Evolutionary conservation across 23 red algal species (phyloP).

Genomic region (Porphyridium purpureum): DNA sequence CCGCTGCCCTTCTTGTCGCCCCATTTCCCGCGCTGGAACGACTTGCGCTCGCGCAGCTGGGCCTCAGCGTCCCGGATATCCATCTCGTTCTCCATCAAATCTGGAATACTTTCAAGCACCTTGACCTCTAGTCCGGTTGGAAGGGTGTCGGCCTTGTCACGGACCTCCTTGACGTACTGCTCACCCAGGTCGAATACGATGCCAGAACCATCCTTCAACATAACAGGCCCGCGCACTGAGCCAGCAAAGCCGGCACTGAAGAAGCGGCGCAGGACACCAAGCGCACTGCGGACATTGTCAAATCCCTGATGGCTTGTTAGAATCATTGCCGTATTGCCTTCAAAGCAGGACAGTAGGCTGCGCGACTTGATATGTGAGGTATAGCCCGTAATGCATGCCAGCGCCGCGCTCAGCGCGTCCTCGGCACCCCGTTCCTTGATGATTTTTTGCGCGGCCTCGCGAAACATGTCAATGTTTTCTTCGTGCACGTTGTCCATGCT

Average conservation of each 20-base stretch:
- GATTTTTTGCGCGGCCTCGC: slow-evolving; percentile 22
- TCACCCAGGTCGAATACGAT: slow-evolving; percentile 35
- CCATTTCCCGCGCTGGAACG: background rate
- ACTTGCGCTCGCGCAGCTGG: background rate
- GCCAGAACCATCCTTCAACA: slow-evolving; percentile 17
- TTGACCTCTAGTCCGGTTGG: background rate
- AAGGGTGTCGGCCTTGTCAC: background rate
- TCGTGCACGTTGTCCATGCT: slow-evolving; percentile 12
- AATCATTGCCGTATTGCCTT: slow-evolving; percentile 20
- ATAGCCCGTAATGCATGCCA: slow-evolving; percentile 48
- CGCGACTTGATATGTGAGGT: slow-evolving; percentile 10
- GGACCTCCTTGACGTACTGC: slow-evolving; percentile 10
- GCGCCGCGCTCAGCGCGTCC: slow-evolving; percentile 19
- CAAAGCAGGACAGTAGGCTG: slow-evolving; percentile 31
- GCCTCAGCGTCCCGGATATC: background rate
- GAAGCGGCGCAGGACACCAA: slow-evolving; percentile 3
- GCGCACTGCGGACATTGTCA: slow-evolving; percentile 1
- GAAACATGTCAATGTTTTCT: slow-evolving; percentile 26
- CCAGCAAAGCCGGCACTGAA: slow-evolving; percentile 4
- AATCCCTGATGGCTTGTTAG: slow-evolving; percentile 2
- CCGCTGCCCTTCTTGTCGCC: background rate
- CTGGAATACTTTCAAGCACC: background rate
- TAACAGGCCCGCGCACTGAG: background rate
- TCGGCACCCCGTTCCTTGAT: slow-evolving; percentile 5
- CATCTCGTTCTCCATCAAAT: background rate